phyloP scores from a whole-genome alignment of 306 rosid species.

The Crotalaria pallida region DNA sequence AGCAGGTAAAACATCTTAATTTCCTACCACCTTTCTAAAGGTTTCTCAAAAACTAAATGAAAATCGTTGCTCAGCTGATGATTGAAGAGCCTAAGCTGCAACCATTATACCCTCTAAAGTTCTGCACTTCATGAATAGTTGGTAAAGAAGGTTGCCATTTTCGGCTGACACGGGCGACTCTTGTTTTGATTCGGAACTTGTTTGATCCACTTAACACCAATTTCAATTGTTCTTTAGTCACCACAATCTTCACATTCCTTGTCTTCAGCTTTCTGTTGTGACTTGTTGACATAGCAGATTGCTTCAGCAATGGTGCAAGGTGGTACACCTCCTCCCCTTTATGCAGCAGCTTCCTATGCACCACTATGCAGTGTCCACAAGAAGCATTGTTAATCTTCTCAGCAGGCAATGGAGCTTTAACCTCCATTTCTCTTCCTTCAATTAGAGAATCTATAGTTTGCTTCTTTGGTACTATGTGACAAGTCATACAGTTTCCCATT shows the following conservation, averaged over 20 bases:
- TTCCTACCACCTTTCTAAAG: background rate
- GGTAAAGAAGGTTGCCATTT: constrained; percentile 58
- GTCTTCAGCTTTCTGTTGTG: constrained; percentile 20
- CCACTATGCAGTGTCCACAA: constrained; percentile 1
- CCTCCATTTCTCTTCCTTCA: constrained; percentile 22
- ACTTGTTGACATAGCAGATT: constrained; percentile 20
- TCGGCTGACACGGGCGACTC: constrained; percentile 15
- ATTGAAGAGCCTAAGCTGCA: background rate
- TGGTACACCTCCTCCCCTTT: constrained; percentile 34
- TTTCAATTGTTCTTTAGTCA: constrained; percentile 48
- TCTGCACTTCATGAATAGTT: constrained; percentile 44
- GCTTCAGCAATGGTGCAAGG: constrained; percentile 28
- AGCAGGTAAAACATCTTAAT: constrained; percentile 10
- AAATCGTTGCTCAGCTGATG: background rate
- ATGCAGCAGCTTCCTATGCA: constrained; percentile 24
- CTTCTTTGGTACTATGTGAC: constrained; percentile 23
- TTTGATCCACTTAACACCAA: constrained; percentile 40
- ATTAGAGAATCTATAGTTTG: no score
- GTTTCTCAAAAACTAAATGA: background rate
- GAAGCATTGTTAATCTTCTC: constrained; percentile 25
- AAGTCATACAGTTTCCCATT: constrained; percentile 58
- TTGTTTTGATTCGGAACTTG: constrained; percentile 17
- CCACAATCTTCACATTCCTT: constrained; percentile 50
- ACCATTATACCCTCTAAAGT: constrained; percentile 6
- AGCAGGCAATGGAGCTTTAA: constrained; percentile 7